Percentiles rank a stretch among this genome's conserved stretches.
phyloP scores from a whole-genome alignment of 1,284 basidiomycete genomes.

The Peniophora sp. region DNA sequence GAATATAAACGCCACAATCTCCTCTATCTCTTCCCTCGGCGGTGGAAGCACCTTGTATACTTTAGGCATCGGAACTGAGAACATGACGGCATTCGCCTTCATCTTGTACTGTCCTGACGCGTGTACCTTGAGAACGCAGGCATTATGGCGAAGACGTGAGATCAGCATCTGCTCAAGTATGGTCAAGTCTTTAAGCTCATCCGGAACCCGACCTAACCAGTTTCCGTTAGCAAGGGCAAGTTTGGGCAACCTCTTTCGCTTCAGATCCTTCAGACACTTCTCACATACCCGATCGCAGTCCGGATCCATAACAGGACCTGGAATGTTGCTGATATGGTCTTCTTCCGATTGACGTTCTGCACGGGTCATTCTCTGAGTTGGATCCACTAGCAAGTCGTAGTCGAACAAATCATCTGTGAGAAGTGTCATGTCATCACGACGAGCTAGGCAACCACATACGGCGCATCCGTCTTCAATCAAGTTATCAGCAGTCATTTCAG shows the following conservation, averaged over 20 bases:
- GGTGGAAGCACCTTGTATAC: slow-evolving; percentile 27
- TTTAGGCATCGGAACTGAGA: slow-evolving; percentile 24
- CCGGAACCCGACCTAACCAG: slow-evolving; percentile 30
- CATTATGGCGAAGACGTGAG: slow-evolving; percentile 20
- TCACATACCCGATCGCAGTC: slow-evolving; percentile 3
- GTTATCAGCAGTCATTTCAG: slow-evolving; percentile 1
- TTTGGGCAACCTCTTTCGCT: slow-evolving; percentile 16
- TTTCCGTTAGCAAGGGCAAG: slow-evolving; percentile 25
- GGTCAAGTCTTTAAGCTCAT: slow-evolving; percentile 17
- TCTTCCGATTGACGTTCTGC: background rate
- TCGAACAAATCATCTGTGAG: background rate
- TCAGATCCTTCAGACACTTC: slow-evolving; percentile 6
- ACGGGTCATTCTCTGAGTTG: background rate
- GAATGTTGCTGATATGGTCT: background rate
- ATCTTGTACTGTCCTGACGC: slow-evolving; percentile 23
- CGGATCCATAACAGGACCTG: slow-evolving; percentile 4
- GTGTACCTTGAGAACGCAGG: slow-evolving; percentile 20
- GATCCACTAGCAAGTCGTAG: background rate
- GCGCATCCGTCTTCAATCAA: slow-evolving; percentile 8
- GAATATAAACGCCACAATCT: slow-evolving; percentile 27
- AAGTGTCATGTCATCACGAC: background rate
- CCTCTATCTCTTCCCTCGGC: slow-evolving; percentile 22
- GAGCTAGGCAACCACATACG: slow-evolving; percentile 6
- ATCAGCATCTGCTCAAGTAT: slow-evolving; percentile 26
- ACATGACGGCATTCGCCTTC: slow-evolving; percentile 26